Base-by-base conservation (phyloP, 2,329 filamentous ascomycete genomes). In the Hymenoscyphus repandus region DNA sequence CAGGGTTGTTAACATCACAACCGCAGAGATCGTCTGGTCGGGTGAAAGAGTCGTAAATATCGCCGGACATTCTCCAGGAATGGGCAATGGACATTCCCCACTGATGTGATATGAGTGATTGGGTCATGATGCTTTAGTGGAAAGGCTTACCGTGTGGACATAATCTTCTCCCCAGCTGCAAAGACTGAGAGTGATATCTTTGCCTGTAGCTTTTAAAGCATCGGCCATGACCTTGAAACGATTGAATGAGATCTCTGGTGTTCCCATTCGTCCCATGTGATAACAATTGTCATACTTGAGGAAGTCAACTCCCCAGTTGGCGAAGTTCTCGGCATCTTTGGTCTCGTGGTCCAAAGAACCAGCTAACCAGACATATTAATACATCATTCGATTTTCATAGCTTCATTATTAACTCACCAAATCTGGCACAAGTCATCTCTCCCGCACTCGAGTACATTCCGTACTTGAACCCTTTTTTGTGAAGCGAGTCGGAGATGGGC, bases 211-310 rank as follows among this genome's bases (percentile, higher is more conserved):
- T 33, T 59, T 59, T 7, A 68, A 45, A 1, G 65, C 65, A 47
- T 67, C 57, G 34, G 60, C 52, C 65, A 68, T 68, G 5, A 50
- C 54, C 22, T 60, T 59, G 52, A 68, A 71, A 1, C 58, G 46
- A 27, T 57, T 48, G 27, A 55, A 59, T 12, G 57, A 56, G 1
- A 59, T 42, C 44, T 55, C 49, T 4, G 56, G 50, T 4, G 55
- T 54, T 1, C 75, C 75, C 27, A 69, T 72, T 50, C 74, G 69
- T 13, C 76, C 76, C 54, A 73, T 66, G 49, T 77, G 76, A 62
- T 72, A 77, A 66, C 77, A 79, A 55, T 79, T 78, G 61, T 79
- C 76, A 54, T 78, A 77, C 58, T 77, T 75, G 5, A 75, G 62
- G 51, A 75, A 76, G 55, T 74, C 71, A 22, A 77, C 71, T 0